These are phyloP conservation scores for Metschnikowia aberdeeniae DNA, from an alignment of 805 yeast species.

Conservation along the genomic window DNA sequence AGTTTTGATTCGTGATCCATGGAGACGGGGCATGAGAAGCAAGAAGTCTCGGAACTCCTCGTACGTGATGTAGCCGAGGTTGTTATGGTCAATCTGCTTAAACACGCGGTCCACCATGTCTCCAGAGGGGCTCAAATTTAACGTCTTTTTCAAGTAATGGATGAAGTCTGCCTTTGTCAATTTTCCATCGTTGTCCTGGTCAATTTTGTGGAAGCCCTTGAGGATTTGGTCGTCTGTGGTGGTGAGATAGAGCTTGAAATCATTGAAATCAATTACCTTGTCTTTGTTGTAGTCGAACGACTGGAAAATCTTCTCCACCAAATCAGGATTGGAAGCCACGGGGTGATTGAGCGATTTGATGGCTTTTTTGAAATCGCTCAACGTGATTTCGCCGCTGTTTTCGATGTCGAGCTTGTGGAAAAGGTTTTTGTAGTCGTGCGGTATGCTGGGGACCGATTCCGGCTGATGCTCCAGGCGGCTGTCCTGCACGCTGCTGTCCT, in stretches of 20 bases:
- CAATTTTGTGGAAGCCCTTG: slow-evolving; percentile 64
- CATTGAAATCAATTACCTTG: slow-evolving; percentile 54
- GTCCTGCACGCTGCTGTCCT: neutral
- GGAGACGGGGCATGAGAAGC: slow-evolving; percentile 73
- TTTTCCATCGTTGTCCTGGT: slow-evolving; percentile 68
- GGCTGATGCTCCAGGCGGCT: neutral
- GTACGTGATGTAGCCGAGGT: slow-evolving; percentile 67
- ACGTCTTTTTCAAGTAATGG: slow-evolving; percentile 51
- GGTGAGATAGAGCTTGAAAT: slow-evolving; percentile 60
- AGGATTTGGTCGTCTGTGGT: slow-evolving; percentile 70
- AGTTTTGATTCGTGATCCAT: slow-evolving; percentile 73
- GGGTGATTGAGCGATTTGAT: slow-evolving; percentile 56
- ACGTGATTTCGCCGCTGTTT: slow-evolving; percentile 46
- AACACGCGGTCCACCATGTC: slow-evolving; percentile 54
- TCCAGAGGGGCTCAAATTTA: slow-evolving; percentile 51
- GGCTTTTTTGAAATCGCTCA: slow-evolving; percentile 46
- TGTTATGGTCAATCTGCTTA: slow-evolving; percentile 48
- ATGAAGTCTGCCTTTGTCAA: slow-evolving; percentile 63
- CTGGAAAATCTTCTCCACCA: slow-evolving; percentile 53
- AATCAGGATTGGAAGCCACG: slow-evolving; percentile 53
- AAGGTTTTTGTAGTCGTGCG: slow-evolving; percentile 28
- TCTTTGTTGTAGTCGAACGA: slow-evolving; percentile 59
- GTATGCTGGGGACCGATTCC: neutral
- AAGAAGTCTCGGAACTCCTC: slow-evolving; percentile 85
- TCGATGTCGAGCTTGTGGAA: slow-evolving; percentile 36